Evolutionary conservation across 768 basidiomycete species (phyloP).

Genomic region (Russula sp.): DNA sequence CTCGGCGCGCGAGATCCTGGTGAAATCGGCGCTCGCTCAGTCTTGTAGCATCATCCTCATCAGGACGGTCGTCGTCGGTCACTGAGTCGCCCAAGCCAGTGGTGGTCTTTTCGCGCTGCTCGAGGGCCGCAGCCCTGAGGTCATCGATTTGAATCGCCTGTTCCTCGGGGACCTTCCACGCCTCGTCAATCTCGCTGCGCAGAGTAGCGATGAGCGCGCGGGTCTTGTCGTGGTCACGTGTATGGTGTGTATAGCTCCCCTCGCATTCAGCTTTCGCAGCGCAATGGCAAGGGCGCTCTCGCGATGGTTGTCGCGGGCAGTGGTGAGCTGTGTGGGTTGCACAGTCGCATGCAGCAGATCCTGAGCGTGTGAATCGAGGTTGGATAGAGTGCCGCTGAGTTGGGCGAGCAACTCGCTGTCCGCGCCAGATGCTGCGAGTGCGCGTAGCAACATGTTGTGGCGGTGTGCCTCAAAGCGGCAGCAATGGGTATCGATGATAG

Average conservation of each 20-base stretch:
- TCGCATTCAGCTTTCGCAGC: constrained; percentile 71
- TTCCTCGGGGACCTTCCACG: constrained; percentile 72
- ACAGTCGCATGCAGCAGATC: constrained; percentile 54
- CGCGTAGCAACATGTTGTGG: constrained; percentile 21
- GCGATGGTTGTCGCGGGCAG: constrained; percentile 58
- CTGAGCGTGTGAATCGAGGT: constrained; percentile 27
- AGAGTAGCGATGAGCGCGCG: constrained; percentile 47
- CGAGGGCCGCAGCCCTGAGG: constrained; percentile 36
- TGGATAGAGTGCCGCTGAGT: constrained; percentile 15
- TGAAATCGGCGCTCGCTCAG: constrained; percentile 1
- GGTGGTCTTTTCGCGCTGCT: not conserved
- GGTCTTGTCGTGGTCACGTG: constrained; percentile 46
- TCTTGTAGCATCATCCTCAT: constrained; percentile 20
- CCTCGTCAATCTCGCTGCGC: constrained; percentile 69
- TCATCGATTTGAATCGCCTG: constrained; percentile 69
- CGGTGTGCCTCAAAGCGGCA: constrained; percentile 24
- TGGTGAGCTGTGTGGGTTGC: constrained; percentile 58
- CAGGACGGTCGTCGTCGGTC: constrained; percentile 20
- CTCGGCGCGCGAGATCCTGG: constrained; percentile 22
- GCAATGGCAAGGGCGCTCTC: constrained; percentile 72
- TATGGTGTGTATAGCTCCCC: constrained; percentile 61
- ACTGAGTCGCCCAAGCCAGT: constrained; percentile 18
- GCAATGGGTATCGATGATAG: not conserved
- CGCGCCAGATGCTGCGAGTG: constrained; percentile 21
- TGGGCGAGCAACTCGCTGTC: constrained; percentile 17